Conservation (phyloP, 2,329 filamentous ascomycete genomes). For the Verticillium alfalfae region DNA sequence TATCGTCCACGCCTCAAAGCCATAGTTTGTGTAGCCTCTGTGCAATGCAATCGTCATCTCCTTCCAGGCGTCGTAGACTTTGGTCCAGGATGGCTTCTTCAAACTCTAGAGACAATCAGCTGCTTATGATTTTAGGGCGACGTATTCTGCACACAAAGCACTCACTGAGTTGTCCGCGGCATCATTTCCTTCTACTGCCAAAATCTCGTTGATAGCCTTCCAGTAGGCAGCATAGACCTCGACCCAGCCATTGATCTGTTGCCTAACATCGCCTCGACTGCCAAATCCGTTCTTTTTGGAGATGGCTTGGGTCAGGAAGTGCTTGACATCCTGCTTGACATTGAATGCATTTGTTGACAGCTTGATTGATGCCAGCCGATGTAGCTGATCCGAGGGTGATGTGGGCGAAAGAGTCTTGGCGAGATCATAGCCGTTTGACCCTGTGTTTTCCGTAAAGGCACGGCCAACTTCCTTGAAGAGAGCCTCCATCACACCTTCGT, state of each 20-base stretch:
- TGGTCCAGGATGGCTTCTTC: constrained; percentile 60
- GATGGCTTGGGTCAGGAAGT: constrained; percentile 54
- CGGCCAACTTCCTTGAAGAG: constrained; percentile 69
- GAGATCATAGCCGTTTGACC: constrained; percentile 65
- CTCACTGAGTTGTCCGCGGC: constrained; percentile 22
- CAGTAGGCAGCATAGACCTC: constrained; percentile 82
- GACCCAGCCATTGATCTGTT: constrained; percentile 75
- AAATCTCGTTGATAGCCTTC: constrained; percentile 71
- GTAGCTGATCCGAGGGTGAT: constrained; percentile 54
- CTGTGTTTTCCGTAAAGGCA: constrained; percentile 62
- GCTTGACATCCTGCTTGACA: constrained; percentile 64
- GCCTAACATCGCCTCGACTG: constrained; percentile 12
- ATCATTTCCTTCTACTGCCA: constrained; percentile 55
- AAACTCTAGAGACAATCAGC: background rate
- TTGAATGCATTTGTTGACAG: constrained; percentile 63
- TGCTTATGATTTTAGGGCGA: background rate
- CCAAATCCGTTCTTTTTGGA: constrained; percentile 22
- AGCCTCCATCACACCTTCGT: constrained; percentile 56
- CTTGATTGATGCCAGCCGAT: constrained; percentile 65
- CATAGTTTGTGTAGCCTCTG: constrained; percentile 70
- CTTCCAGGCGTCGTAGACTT: constrained; percentile 84
- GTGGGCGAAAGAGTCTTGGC: constrained; percentile 71
- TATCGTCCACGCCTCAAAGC: constrained; percentile 86
- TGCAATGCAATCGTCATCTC: constrained; percentile 73
- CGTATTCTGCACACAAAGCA: background rate